Evolutionary conservation across 1,139 yeast species (phyloP).

Genomic region (Scheffersomyces titani): DNA sequence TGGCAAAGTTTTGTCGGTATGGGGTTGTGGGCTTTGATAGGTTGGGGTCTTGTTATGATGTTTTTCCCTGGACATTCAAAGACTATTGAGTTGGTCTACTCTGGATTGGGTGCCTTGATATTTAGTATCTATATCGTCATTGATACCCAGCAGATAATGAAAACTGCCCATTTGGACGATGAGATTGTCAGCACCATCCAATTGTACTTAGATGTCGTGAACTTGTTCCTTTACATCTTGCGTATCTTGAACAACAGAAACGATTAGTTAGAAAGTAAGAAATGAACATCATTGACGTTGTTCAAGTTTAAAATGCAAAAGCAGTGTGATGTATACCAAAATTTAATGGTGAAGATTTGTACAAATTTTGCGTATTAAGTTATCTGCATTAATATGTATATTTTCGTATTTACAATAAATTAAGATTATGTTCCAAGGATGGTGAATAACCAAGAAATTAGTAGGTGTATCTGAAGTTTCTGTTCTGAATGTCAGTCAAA

Average conservation of each 20-base stretch:
- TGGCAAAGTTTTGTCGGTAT: slow-evolving; percentile 68
- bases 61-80: slow-evolving; percentile 62
- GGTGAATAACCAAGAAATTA: background rate
- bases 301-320: background rate
- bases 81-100: slow-evolving; percentile 61
- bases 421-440: background rate
- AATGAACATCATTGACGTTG: background rate
- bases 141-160: slow-evolving; percentile 82
- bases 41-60: slow-evolving; percentile 68
- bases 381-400: background rate
- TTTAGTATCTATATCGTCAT: slow-evolving; percentile 74
- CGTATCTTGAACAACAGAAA: slow-evolving; percentile 60
- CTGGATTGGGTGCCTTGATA: slow-evolving; percentile 71
- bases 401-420: background rate
- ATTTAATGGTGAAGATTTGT: too few relatives aligned
- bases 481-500: slow-evolving; percentile 20
- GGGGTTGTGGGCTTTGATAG: slow-evolving; percentile 68
- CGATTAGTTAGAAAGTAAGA: slow-evolving; percentile 20
- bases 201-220: slow-evolving; percentile 78
- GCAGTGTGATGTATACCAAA: too few relatives aligned
- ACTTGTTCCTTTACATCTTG: slow-evolving; percentile 75
- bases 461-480: slow-evolving; percentile 15
- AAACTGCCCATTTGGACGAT: slow-evolving; percentile 81
- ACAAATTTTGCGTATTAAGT: too few relatives aligned
- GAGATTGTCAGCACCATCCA: slow-evolving; percentile 78